Evolutionary conservation across 306 rosid species (phyloP), one percentile per base, ranked within the genome.

Genomic region (Hippophae rhamnoides): DNA sequence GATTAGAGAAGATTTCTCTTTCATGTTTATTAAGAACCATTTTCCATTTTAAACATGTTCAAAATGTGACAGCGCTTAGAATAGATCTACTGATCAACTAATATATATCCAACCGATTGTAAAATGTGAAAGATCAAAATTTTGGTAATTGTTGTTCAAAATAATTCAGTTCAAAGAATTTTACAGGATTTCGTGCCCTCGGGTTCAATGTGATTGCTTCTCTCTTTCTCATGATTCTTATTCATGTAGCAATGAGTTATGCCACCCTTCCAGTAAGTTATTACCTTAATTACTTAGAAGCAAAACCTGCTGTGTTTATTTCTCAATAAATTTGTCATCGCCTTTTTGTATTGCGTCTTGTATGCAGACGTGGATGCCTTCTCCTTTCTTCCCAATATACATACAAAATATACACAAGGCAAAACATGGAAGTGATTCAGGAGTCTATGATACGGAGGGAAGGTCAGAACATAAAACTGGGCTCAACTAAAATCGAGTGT

Each of bases 321-420:
- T 9, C 10, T 7, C 8, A 47, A 7, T 7, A 47, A 47, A 47
- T 8, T 47, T 5, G 11, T 3, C 8, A 9, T 47, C 10, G 3
- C 7, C 13, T 47, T 38, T 40, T 42, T 13, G 42, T 40, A 48
- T 58, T 49, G 2, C 8, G 7, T 3, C 38, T 10, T 10, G 8
- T 71, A 70, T 64, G 42, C 69, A 87, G 92, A 84, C 89, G 66
- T 87, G 92, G 87, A 71, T 87, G 7, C 95, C 95, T 72, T 87
- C 95, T 46, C 86, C 79, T 41, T 61, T 56, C 27, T 78, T 87
- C 58, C 85, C 92, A 46, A 84, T 87, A 59, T 49, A 82, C 77
- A 69, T 84, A 65, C 47, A 51, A 54, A 87, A 84, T 76, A 73
- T 84, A 62, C 89, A 84, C n/a, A 82, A 54, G 74, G 93, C 81